Percentiles rank a stretch among this genome's conserved stretches.
phyloP scores from a whole-genome alignment of 768 basidiomycete genomes.

The Hericium erinaceus region DNA sequence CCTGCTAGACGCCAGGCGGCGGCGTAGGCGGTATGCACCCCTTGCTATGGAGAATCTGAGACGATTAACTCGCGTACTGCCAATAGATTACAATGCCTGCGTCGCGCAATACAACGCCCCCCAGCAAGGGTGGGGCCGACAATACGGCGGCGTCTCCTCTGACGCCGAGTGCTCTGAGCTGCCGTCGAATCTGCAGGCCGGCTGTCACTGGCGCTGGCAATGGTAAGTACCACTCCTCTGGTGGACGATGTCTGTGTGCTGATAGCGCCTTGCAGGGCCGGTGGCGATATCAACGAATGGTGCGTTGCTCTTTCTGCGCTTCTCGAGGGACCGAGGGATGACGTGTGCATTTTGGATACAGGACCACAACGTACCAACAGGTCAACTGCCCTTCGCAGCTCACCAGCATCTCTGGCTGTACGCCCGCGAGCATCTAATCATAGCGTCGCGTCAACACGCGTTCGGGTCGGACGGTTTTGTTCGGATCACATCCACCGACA shows the following conservation, averaged over 20 bases:
- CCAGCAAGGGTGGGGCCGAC: slow-evolving; percentile 8
- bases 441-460: not conserved
- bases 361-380: slow-evolving; percentile 13
- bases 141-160: slow-evolving; percentile 15
- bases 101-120: slow-evolving; percentile 15
- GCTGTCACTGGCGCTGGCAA: slow-evolving; percentile 19
- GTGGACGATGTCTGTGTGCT: not conserved
- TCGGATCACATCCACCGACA: too few relatives aligned
- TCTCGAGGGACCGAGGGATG: not conserved
- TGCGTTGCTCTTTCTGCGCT: not conserved
- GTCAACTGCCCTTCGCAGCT: slow-evolving; percentile 17
- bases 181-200: slow-evolving; percentile 17
- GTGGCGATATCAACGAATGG: not conserved
- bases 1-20: not conserved
- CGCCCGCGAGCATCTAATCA: slow-evolving; percentile 3
- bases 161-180: slow-evolving; percentile 15
- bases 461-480: too few relatives aligned
- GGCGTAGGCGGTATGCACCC: not conserved
- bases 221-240: slow-evolving; percentile 5
- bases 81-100: not conserved
- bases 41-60: not conserved
- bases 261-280: not conserved
- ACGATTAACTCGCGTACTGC: not conserved
- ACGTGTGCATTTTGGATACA: not conserved
- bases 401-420: slow-evolving; percentile 16